A percentile compares a stretch with the other conserved stretches of the same genome.
phyloP scores from a whole-genome alignment of 2,329 filamentous ascomycete species.

The Juglanconis sp. region DNA sequence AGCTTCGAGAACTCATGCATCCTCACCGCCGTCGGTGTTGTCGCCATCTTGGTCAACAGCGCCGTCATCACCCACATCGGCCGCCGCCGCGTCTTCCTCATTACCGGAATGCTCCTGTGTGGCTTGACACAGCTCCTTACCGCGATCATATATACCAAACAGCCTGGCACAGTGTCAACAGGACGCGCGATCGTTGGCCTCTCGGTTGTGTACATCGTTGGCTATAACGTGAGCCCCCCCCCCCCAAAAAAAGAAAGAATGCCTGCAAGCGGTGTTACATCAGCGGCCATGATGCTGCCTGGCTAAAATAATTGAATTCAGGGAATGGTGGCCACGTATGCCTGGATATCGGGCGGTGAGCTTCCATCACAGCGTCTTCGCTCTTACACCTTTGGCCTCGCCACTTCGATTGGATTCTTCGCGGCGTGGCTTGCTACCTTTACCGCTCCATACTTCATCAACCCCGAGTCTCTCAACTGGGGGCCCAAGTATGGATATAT shows the following conservation, averaged over 20 bases:
- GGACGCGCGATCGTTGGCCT: constrained; percentile 50
- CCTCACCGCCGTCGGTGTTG: constrained; percentile 49
- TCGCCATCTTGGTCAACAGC: constrained; percentile 53
- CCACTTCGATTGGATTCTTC: constrained; percentile 51
- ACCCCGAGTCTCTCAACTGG: constrained; percentile 51
- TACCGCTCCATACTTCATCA: constrained; percentile 59
- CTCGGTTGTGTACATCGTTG: constrained; percentile 51
- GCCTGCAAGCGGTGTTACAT: too few species aligned
- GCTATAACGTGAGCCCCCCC: constrained; percentile 40
- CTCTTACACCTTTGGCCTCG: constrained; percentile 54
- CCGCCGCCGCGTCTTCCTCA: constrained; percentile 51
- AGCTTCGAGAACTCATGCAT: constrained; percentile 57
- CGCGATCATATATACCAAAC: constrained; percentile 47
- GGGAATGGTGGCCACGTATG: constrained; percentile 51
- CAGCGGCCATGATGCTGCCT: too few species aligned
- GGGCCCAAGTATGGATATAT: constrained; percentile 57
- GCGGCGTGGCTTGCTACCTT: constrained; percentile 57
- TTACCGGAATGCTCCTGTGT: constrained; percentile 47
- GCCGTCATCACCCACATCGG: constrained; percentile 51
- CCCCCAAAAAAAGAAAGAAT: too few species aligned
- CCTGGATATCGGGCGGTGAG: constrained; percentile 56
- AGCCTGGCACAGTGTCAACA: constrained; percentile 33
- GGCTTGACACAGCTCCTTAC: constrained; percentile 53
- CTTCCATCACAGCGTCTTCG: constrained; percentile 54
- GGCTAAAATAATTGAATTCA: constrained; percentile 10